Conservation (phyloP, 2,329 filamentous ascomycete species). For the Talaromyces sp. region DNA sequence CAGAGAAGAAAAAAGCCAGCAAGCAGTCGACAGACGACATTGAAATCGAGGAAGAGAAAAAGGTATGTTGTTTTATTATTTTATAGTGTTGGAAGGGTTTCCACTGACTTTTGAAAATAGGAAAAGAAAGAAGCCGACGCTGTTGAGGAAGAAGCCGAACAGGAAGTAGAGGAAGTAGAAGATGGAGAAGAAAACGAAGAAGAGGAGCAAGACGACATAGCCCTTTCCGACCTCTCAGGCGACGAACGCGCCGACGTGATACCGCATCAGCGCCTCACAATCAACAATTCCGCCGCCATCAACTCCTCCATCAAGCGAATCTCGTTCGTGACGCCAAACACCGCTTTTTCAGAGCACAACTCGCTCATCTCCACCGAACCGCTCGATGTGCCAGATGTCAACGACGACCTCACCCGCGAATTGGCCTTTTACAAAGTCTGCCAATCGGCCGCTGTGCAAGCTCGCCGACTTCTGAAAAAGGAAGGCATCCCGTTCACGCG, state of each 20-base stretch:
- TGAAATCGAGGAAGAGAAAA: constrained; percentile 15
- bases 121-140: constrained; percentile 4
- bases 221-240: constrained; percentile 76
- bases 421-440: constrained; percentile 89
- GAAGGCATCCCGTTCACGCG: constrained; percentile 83
- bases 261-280: constrained; percentile 86
- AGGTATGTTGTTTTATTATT: neutral
- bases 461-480: constrained; percentile 67
- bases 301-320: constrained; percentile 69
- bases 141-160: constrained; percentile 32
- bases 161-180: constrained; percentile 25
- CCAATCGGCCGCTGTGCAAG: constrained; percentile 69
- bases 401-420: constrained; percentile 89
- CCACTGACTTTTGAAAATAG: neutral
- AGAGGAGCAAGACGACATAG: constrained; percentile 79
- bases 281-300: constrained; percentile 93
- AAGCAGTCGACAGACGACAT: constrained; percentile 16
- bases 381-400: constrained; percentile 72
- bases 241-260: constrained; percentile 82
- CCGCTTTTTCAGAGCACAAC: constrained; percentile 80
- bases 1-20: constrained; percentile 41
- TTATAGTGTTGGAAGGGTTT: neutral
- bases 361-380: constrained; percentile 63
- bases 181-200: constrained; percentile 58
- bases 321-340: constrained; percentile 50